phyloP scores from a whole-genome alignment of 495 filamentous ascomycete species.

The Aspergillus cristatus region DNA sequence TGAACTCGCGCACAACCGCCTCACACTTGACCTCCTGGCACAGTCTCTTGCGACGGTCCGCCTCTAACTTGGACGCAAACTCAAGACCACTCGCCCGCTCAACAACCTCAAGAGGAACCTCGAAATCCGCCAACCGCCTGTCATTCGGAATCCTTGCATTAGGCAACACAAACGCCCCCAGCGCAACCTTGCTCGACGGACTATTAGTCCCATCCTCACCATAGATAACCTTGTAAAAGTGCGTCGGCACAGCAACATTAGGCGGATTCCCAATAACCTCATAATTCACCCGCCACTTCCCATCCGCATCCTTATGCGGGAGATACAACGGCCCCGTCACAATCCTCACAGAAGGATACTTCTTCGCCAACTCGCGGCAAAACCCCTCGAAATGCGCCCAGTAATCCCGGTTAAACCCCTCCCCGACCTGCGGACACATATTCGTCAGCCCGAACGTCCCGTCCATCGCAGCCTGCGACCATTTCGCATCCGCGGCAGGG shows the following conservation, averaged over 20 bases:
- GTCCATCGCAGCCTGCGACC: slow-evolving; percentile 89
- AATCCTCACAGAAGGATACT: slow-evolving; percentile 82
- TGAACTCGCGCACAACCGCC: slow-evolving; percentile 69
- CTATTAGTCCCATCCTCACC: slow-evolving; percentile 67
- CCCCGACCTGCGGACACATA: slow-evolving; percentile 96
- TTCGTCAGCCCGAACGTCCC: slow-evolving; percentile 86
- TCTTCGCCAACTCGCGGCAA: slow-evolving; percentile 68
- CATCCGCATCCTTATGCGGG: slow-evolving; percentile 70
- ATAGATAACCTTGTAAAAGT: slow-evolving; percentile 98
- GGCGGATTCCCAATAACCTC: slow-evolving; percentile 95
- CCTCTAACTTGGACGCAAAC: slow-evolving; percentile 72
- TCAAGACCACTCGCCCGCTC: slow-evolving; percentile 88
- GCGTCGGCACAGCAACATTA: slow-evolving; percentile 91
- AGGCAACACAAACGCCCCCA: slow-evolving; percentile 92
- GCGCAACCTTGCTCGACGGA: slow-evolving; percentile 59
- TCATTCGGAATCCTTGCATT: slow-evolving; percentile 85
- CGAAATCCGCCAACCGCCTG: slow-evolving; percentile 78
- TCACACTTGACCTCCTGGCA: slow-evolving; percentile 80
- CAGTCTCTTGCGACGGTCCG: slow-evolving; percentile 61
- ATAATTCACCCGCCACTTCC: slow-evolving; percentile 91
- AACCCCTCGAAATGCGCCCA: slow-evolving; percentile 99
- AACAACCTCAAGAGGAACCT: slow-evolving; percentile 85
- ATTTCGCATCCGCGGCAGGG: slow-evolving; percentile 94
- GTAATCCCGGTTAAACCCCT: slow-evolving; percentile 97
- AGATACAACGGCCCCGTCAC: slow-evolving; percentile 93